phyloP scores from a whole-genome alignment of 2,329 filamentous ascomycete genomes.

The Endoconidiophora laricicola region DNA sequence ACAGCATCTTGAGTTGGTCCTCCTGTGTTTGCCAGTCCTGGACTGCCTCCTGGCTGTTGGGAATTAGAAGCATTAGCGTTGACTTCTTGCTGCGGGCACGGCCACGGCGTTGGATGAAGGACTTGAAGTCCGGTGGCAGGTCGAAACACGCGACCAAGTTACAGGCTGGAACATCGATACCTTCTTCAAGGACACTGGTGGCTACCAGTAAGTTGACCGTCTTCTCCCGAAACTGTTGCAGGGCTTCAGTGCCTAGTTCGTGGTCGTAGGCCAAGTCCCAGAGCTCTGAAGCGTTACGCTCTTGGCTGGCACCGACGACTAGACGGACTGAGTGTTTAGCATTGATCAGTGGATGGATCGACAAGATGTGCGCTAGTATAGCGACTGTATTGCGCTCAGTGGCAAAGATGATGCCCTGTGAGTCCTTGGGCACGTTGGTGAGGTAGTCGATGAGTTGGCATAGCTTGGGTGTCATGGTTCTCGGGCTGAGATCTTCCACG shows the following conservation, averaged over 20 bases:
- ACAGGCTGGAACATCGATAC: conserved; percentile 49
- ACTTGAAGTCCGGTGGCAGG: conserved; percentile 31
- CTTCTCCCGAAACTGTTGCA: conserved; percentile 35
- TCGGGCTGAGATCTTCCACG: background rate
- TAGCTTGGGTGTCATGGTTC: conserved; percentile 39
- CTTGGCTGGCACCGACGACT: conserved; percentile 36
- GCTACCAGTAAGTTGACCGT: conserved; percentile 41
- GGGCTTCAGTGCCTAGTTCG: conserved; percentile 19
- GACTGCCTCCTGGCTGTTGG: background rate
- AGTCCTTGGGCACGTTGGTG: background rate
- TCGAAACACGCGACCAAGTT: conserved; percentile 45
- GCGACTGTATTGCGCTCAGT: conserved; percentile 43
- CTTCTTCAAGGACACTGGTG: conserved; percentile 50
- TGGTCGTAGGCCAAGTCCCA: conserved; percentile 20
- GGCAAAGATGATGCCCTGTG: conserved; percentile 50
- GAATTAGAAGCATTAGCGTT: conserved; percentile 30
- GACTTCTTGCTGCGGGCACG: conserved; percentile 35
- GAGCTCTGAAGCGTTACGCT: conserved; percentile 24
- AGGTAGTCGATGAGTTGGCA: conserved; percentile 35
- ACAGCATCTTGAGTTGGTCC: conserved; percentile 51
- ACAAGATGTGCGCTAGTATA: conserved; percentile 42
- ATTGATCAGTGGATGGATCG: conserved; percentile 30
- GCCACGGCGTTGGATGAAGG: conserved; percentile 41
- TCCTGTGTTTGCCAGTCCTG: conserved; percentile 47
- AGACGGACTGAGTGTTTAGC: conserved; percentile 32